Conservation (phyloP, 2,329 filamentous ascomycete genomes). For the Venturia nashicola region DNA sequence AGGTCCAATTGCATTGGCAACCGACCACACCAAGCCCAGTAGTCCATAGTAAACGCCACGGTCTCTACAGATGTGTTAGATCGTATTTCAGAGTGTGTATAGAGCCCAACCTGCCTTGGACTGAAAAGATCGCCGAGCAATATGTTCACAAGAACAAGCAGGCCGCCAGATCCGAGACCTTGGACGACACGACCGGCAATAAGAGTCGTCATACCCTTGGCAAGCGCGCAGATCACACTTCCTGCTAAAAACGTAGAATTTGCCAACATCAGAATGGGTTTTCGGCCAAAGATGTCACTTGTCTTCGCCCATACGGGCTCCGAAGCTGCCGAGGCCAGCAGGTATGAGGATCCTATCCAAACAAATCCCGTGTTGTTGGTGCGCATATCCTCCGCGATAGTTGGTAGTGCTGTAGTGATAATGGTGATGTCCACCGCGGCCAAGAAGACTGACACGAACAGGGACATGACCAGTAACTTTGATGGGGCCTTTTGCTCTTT, state of each 20-base stretch:
- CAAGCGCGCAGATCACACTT: conserved; percentile 45
- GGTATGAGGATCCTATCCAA: conserved; percentile 20
- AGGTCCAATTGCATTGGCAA: conserved; percentile 54
- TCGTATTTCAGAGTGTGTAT: not conserved
- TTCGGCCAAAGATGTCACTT: conserved; percentile 26
- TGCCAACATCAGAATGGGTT: conserved; percentile 19
- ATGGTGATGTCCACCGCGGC: conserved; percentile 11
- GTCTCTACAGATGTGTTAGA: conserved; percentile 21
- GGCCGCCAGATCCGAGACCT: conserved; percentile 50
- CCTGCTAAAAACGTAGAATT: conserved; percentile 51
- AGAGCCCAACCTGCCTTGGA: conserved; percentile 20
- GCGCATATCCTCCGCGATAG: conserved; percentile 8
- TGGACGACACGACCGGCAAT: conserved; percentile 50
- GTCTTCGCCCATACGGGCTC: conserved; percentile 30
- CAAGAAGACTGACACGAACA: conserved; percentile 10
- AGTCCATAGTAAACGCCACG: conserved; percentile 52
- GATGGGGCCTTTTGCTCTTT: not conserved
- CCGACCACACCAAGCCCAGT: conserved; percentile 54
- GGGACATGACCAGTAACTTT: not conserved
- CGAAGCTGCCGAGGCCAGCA: conserved; percentile 24
- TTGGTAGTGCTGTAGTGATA: conserved; percentile 11
- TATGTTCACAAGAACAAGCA: conserved; percentile 51
- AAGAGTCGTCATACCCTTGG: conserved; percentile 48
- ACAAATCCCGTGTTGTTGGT: conserved; percentile 7
- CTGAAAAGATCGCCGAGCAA: conserved; percentile 52